Conservation (phyloP, 2,329 filamentous ascomycete species). For the Pseudocercospora pini-densiflorae region DNA sequence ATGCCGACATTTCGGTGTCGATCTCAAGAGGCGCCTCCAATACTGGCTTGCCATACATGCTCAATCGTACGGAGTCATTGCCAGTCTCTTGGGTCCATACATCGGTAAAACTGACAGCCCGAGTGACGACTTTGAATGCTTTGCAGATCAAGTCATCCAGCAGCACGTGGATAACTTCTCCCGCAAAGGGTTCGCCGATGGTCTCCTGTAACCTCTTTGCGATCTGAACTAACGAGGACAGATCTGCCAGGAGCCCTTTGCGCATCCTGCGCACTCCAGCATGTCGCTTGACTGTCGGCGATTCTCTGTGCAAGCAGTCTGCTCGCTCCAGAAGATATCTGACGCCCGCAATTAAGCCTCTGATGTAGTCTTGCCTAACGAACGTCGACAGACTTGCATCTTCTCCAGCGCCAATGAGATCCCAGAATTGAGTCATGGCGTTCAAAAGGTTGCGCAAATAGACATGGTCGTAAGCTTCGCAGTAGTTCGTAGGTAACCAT, state of each 20-base stretch:
- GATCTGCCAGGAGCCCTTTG: constrained; percentile 85
- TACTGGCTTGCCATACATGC: constrained; percentile 2
- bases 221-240: constrained; percentile 86
- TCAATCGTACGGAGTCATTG: constrained; percentile 8
- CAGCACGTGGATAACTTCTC: constrained; percentile 70
- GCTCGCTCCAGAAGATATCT: constrained; percentile 87
- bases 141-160: constrained; percentile 93
- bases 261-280: constrained; percentile 78
- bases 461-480: constrained; percentile 89
- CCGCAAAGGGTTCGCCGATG: constrained; percentile 57
- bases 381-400: constrained; percentile 79
- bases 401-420: constrained; percentile 70
- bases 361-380: constrained; percentile 90
- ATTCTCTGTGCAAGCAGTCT: constrained; percentile 83
- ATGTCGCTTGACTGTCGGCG: constrained; percentile 72
- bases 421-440: constrained; percentile 90
- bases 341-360: constrained; percentile 90
- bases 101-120: constrained; percentile 88
- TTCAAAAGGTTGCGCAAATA: constrained; percentile 84
- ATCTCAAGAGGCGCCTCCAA: constrained; percentile 18
- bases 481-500: constrained; percentile 98
- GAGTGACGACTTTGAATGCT: constrained; percentile 91
- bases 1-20: constrained; percentile 18
- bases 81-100: constrained; percentile 61
- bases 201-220: constrained; percentile 83